Base-by-base conservation (phyloP, 768 basidiomycete species). In the Holtermannia corniformis region DNA sequence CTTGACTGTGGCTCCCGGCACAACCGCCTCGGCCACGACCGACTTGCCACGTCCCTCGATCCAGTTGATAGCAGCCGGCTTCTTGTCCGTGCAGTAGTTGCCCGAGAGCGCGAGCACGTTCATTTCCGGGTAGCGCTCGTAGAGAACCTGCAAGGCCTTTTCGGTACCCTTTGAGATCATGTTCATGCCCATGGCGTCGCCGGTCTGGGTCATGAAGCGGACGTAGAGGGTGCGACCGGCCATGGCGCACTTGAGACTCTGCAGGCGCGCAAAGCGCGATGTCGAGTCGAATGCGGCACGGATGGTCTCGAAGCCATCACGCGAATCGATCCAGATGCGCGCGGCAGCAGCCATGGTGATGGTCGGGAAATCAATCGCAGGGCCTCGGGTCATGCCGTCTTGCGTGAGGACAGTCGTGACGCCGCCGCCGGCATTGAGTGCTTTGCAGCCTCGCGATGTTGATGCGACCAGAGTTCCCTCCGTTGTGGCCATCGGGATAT, bases 151-250 rank as follows among this genome's bases (percentile, higher is more conserved):
- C 12, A 99, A 79, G 20, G 91, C 91, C 74, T 86, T 87, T 76
- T 97, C 95, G 10, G 90, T 91, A 2, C 92, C 95, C 75, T 99
- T 99, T 7, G 86, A 87, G 67, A 97, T 95, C 95, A 97, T 99
- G 78, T 99, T 99, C 95, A 99, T 99, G 16, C 95, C 95, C 93
- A 97, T 99, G 41, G 95, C 93, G 65, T 97, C 93, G 25, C 92
- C 95, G 0, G 95, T 97, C 50, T 81, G 83, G 13, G 91, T 95
- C 54, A 86, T 86, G 67, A 99, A 96, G 44, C 95, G 81, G 21
- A 96, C 83, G 68, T 83, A 99, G 37, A 99, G 75, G 37, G 90
- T 93, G 41, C 95, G 81, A 4, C 95, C 95, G 4, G 95, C 95
- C 71, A 97, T 76, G 3, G 85, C 87, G 44, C 83, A 83, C 78